A percentile compares a stretch with the other conserved stretches of the same genome.
Conservation (phyloP, 2,329 filamentous ascomycete species). For the Pestalotiopsis fici region DNA sequence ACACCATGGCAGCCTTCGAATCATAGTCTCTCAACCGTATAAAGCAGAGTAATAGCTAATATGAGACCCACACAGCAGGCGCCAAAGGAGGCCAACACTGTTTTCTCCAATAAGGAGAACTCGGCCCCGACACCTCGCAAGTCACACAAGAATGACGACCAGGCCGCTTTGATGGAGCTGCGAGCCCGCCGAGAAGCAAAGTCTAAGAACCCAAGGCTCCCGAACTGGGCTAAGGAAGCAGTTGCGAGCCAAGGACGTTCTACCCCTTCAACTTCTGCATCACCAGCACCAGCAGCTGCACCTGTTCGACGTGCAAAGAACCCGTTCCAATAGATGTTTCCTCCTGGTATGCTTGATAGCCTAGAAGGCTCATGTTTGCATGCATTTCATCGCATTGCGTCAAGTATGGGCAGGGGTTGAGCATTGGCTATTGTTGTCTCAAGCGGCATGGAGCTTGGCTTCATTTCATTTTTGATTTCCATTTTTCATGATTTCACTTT, state of each 20-base stretch:
- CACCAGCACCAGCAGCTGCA: conserved; percentile 2
- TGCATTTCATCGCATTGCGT: not conserved
- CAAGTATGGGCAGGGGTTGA: not conserved
- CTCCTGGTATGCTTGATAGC: not conserved
- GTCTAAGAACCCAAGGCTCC: conserved; percentile 21
- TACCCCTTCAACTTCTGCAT: not conserved
- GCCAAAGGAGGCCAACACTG: not conserved
- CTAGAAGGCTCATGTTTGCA: not conserved
- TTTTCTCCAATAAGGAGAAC: not conserved
- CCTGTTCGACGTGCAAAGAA: not conserved
- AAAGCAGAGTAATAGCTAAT: not conserved
- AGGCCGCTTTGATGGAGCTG: conserved; percentile 18
- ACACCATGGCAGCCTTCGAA: not conserved
- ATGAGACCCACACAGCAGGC: not conserved
- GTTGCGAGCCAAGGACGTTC: conserved; percentile 15
- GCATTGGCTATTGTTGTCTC: not conserved
- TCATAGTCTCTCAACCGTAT: not conserved
- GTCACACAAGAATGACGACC: conserved; percentile 26
- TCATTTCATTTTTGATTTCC: not conserved
- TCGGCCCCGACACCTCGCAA: conserved; percentile 14
- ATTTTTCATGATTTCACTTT: not conserved
- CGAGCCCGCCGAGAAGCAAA: conserved; percentile 15
- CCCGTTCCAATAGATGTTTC: not conserved
- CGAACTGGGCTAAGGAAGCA: conserved; percentile 25
- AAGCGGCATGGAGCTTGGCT: not conserved